Base-by-base conservation (phyloP, 768 basidiomycete species). In the Fomitopsis pulvina region DNA sequence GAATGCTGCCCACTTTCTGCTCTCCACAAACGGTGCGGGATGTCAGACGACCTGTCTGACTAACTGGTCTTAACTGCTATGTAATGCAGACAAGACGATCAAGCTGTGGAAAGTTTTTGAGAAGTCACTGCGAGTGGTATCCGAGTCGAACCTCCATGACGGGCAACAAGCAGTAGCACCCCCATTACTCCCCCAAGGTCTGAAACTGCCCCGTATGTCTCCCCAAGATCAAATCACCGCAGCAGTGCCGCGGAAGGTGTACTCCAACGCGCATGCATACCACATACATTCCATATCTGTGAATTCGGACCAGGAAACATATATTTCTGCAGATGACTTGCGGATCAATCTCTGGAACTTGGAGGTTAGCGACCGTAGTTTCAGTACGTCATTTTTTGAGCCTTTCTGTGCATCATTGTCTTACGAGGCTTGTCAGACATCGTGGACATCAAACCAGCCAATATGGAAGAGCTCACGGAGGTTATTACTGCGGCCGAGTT, bases 91-190 rank as follows among this genome's bases (percentile, higher is more conserved):
- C 77, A 99, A 99, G 75, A 99, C 96, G 28, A 96, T 99, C 75
- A 99, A 99, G 67, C 82, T 98, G 49, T 99, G 96, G 96, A 98
- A 99, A 67, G 94, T 99, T n/a, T 98, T 98, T 54, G 96, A 98
- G 73, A 97, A 97, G 72, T 87, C 87, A 32, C 75, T 99, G 61
- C 86, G 87, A 58, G 91, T 98, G 39, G 94, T 99, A 32, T 85
- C 94, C 18, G 93, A 98, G 75, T 96, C 93, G 64, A 98, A 98
- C 68, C 85, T 95, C 56, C 78, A 80, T 57, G 87, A 90, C 64
- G 88, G 87, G 28, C 81, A 85, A 59, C 82, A 81, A 46, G 72
- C 80, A 21, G 66, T 86, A 45, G 78, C 87, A 22, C 75, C 83
- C 54, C 89, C 85, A 26, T 72, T 72, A 18, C 63, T 64, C 47